A percentile compares a stretch with the other conserved stretches of the same genome.
phyloP scores from a whole-genome alignment of 306 rosid genomes.

The Senna tora region DNA sequence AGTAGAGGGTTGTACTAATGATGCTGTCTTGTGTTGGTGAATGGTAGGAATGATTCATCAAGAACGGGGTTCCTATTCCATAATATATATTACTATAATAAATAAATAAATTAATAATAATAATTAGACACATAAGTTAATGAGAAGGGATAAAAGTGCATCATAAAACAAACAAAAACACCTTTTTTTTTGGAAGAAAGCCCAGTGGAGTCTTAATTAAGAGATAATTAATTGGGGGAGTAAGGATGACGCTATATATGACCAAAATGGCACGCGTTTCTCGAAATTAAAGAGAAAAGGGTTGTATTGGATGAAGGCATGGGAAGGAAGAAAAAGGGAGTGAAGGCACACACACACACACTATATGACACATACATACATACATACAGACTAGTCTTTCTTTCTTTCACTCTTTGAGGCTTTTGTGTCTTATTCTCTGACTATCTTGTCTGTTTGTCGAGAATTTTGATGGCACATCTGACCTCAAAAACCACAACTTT shows the following conservation, averaged over 20 bases:
- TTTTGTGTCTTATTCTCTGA: too few relatives aligned
- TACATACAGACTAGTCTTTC: too few relatives aligned
- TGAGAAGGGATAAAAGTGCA: too few relatives aligned
- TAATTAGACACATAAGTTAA: slow-evolving; percentile 2
- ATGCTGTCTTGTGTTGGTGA: slow-evolving; percentile 92
- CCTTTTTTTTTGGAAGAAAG: neutral
- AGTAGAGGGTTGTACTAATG: slow-evolving; percentile 62
- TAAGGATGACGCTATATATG: slow-evolving; percentile 76
- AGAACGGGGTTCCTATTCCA: slow-evolving; percentile 71
- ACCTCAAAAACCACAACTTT: slow-evolving; percentile 18
- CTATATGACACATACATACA: too few relatives aligned
- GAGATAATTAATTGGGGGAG: neutral
- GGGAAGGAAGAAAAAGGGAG: slow-evolving; percentile 29
- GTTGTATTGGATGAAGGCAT: slow-evolving; percentile 55
- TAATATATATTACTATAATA: slow-evolving; percentile 37
- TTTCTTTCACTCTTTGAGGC: too few relatives aligned
- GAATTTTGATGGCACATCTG: slow-evolving; percentile 64
- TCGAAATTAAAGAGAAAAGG: slow-evolving; percentile 65
- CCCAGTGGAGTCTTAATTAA: too few relatives aligned
- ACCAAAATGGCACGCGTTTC: slow-evolving; percentile 71
- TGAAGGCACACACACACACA: too few relatives aligned
- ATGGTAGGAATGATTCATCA: slow-evolving; percentile 79
- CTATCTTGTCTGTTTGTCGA: slow-evolving; percentile 73
- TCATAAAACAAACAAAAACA: slow-evolving; percentile 17
- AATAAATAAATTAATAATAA: slow-evolving; percentile 28